Evolutionary conservation across 2,329 filamentous ascomycete species (phyloP).

Genomic region (Huntiella decipiens): DNA sequence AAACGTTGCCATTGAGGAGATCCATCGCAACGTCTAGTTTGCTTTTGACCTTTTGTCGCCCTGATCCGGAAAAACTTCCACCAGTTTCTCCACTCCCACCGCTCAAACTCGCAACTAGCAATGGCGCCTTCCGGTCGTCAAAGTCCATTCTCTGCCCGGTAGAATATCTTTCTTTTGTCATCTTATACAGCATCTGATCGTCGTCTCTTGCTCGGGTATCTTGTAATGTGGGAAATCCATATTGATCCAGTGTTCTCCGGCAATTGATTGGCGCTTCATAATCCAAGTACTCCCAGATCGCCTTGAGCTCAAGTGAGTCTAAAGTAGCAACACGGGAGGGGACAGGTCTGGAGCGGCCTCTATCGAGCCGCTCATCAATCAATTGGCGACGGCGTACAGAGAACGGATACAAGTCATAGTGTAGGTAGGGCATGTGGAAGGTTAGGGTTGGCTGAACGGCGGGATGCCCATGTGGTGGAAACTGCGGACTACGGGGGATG

Average conservation of each 20-base stretch:
- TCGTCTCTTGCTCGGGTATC: slow-evolving; percentile 43
- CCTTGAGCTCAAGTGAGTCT: slow-evolving; percentile 35
- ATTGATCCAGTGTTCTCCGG: slow-evolving; percentile 43
- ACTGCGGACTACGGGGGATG: not conserved
- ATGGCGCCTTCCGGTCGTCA: slow-evolving; percentile 1
- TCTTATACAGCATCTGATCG: slow-evolving; percentile 49
- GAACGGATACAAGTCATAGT: slow-evolving; percentile 44
- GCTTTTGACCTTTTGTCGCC: not conserved
- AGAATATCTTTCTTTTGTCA: slow-evolving; percentile 30
- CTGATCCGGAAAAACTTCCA: not conserved
- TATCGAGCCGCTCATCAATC: slow-evolving; percentile 30
- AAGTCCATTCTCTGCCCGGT: not conserved
- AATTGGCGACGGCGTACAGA: slow-evolving; percentile 36
- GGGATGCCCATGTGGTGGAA: not conserved
- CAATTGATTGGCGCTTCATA: slow-evolving; percentile 42
- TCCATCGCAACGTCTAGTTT: slow-evolving; percentile 18
- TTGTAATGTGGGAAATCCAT: slow-evolving; percentile 39
- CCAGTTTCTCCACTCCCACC: not conserved
- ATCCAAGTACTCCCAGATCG: slow-evolving; percentile 44
- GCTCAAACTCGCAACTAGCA: slow-evolving; percentile 1
- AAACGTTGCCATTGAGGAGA: slow-evolving; percentile 33
- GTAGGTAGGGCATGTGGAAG: slow-evolving; percentile 39
- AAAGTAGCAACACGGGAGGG: slow-evolving; percentile 33
- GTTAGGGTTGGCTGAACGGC: slow-evolving; percentile 21
- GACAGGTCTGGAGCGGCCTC: slow-evolving; percentile 36